These are phyloP conservation scores for Sphaerulina musiva DNA, from an alignment of 2,329 filamentous ascomycete genomes.

Conservation along the genomic window DNA sequence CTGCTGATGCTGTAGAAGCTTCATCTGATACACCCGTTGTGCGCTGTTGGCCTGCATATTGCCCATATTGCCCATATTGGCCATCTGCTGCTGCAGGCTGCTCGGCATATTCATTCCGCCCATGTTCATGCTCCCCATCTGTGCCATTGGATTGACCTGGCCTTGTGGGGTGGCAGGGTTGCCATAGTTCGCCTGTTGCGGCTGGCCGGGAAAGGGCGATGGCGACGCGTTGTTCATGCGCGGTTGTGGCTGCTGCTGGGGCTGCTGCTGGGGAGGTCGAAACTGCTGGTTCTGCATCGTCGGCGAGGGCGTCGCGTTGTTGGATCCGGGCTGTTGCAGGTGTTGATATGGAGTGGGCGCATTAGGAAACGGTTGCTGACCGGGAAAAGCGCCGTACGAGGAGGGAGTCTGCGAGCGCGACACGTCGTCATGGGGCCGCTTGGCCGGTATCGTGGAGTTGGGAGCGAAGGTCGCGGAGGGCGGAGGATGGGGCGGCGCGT, in stretches of 20 bases:
- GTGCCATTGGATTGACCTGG: slow-evolving; percentile 29
- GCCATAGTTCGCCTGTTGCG: slow-evolving; percentile 24
- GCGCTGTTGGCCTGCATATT: slow-evolving; percentile 54
- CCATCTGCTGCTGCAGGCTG: slow-evolving; percentile 41
- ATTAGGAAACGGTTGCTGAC: slow-evolving; percentile 54
- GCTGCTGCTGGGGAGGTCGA: slow-evolving; percentile 46
- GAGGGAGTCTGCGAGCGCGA: slow-evolving; percentile 85
- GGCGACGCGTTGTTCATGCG: slow-evolving; percentile 86
- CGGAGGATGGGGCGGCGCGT: slow-evolving; percentile 51
- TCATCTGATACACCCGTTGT: slow-evolving; percentile 79
- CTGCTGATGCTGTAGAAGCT: slow-evolving; percentile 69
- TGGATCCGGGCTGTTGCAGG: slow-evolving; percentile 64
- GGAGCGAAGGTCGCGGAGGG: slow-evolving; percentile 74
- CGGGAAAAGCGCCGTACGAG: slow-evolving; percentile 52
- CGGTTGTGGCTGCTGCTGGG: slow-evolving; percentile 53
- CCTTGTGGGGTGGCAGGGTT: slow-evolving; percentile 38
- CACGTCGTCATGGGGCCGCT: slow-evolving; percentile 71
- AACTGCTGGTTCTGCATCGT: slow-evolving; percentile 78
- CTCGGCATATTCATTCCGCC: slow-evolving; percentile 34
- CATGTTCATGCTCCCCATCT: slow-evolving; percentile 36
- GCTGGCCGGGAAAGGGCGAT: slow-evolving; percentile 60
- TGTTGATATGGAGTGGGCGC: slow-evolving; percentile 70
- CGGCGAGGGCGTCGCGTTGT: slow-evolving; percentile 84
- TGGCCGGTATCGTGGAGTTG: slow-evolving; percentile 81
- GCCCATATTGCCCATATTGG: slow-evolving; percentile 30